Evolutionary conservation across 257 asterid genomes (phyloP).

Genomic region (Penstemon davidsonii): DNA sequence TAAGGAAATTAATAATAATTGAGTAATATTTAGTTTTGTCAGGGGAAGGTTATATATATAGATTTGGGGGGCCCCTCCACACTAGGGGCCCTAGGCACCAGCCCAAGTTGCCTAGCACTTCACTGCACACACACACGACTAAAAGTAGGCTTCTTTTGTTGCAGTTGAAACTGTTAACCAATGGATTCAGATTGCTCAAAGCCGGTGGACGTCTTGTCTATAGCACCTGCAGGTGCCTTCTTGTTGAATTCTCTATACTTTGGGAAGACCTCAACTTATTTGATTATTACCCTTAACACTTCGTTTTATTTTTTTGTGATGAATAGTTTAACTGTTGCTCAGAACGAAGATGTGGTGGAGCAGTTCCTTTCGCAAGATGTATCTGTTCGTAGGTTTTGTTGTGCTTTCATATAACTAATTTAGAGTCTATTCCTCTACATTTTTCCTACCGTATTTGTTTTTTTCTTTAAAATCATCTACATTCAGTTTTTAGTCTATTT

Average conservation of each 20-base stretch:
- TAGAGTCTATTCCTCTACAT: slow-evolving; percentile 1
- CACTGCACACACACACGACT: neutral
- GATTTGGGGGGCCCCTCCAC: too few relatives aligned
- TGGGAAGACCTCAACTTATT: neutral
- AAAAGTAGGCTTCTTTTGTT: slow-evolving; percentile 17
- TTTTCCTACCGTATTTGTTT: neutral
- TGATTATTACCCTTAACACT: neutral
- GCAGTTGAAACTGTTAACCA: slow-evolving; percentile 78
- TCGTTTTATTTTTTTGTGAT: slow-evolving; percentile 21
- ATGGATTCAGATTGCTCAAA: slow-evolving; percentile 84
- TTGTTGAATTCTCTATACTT: slow-evolving; percentile 19
- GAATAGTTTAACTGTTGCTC: slow-evolving; percentile 77
- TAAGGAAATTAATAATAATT: too few relatives aligned
- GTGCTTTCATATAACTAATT: neutral
- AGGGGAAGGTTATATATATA: too few relatives aligned
- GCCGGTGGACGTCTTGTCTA: slow-evolving; percentile 86
- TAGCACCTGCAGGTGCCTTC: slow-evolving; percentile 87
- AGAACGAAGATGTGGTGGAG: slow-evolving; percentile 85
- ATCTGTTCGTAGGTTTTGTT: slow-evolving; percentile 55
- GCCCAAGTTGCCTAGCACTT: slow-evolving; percentile 1
- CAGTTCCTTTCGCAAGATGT: slow-evolving; percentile 66
- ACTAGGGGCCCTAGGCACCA: too few relatives aligned
- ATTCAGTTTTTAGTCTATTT: too few relatives aligned
- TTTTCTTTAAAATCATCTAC: neutral
- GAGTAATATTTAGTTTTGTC: too few relatives aligned